Evolutionary conservation across 148 eudicot genomes (phyloP), one percentile per base, ranked within the genome.

Genomic region (Chenopodium formosanum): DNA sequence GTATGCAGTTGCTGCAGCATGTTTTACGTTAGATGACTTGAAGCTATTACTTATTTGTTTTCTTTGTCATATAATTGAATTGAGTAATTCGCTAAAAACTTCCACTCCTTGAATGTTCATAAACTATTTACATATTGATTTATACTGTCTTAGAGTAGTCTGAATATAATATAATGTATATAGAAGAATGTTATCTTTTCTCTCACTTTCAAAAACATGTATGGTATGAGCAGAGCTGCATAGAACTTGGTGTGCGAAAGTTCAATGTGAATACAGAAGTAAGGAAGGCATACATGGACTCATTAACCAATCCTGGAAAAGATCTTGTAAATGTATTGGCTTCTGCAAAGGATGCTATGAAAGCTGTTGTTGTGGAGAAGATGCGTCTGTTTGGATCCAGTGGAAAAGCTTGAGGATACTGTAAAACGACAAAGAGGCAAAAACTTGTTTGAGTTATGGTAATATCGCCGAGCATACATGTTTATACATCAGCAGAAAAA

Each of bases 181-280:
- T 37, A 0, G 37, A 29, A 67, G 19, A 29, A 32, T 69, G 46
- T 19, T 4, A 40, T 4, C 34, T 67, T 27, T 32, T 14, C 8
- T 70, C 7, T 20, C 11, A 13, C 7, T 17, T 7, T 2, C 5
- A 14, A 14, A 70, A 37, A 7, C 0, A 14, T 69, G 4, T 47
- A 58, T 5, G 62, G 20, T 6, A 46, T 78, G 77, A 53, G 67
- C 93, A 97, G 99, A 90, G 87, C 70, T 97, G 98, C 85, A 91
- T 97, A 79, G 89, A 87, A 80, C 86, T 76, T 23, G 99, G 99
- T 52, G 98, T 97, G 83, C 91, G 97, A 76, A 97, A 97, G 90
- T 97, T 97, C 88, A 97, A 97, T 17, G 99, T 97, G 64, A 97
- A 97, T 83, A 97, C 99, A 0, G 99, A 97, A 86, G 93, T 97